These are phyloP conservation scores for Lodderomyces metapsilosis DNA, from an alignment of 1,139 yeast species.

Conservation along the genomic window DNA sequence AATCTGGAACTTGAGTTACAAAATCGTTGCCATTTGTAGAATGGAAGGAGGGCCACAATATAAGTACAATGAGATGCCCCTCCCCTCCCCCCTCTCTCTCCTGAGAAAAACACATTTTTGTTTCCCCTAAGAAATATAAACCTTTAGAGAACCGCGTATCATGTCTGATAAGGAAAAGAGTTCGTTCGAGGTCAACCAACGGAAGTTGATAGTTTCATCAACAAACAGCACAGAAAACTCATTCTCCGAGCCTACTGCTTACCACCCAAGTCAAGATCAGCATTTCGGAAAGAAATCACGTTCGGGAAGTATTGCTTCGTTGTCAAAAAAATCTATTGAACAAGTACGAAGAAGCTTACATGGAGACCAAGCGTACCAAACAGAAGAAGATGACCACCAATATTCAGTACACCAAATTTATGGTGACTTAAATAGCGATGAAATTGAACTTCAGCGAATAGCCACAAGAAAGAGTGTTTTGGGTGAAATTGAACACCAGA, in stretches of 20 bases:
- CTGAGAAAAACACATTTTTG: background rate
- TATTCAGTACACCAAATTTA: conserved; percentile 35
- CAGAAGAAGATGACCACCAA: conserved; percentile 8
- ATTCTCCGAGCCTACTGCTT: conserved; percentile 2
- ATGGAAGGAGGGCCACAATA: background rate
- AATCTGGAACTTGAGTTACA: background rate
- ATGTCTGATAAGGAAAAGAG: conserved; percentile 10
- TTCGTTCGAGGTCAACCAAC: conserved; percentile 10
- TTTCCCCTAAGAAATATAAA: too few relatives aligned
- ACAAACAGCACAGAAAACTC: conserved; percentile 6
- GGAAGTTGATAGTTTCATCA: conserved; percentile 13
- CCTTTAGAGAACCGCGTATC: too few relatives aligned
- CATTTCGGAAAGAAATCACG: conserved; percentile 8
- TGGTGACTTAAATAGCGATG: conserved; percentile 31
- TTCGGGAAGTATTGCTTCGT: conserved; percentile 11
- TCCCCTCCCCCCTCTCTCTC: background rate
- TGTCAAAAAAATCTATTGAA: conserved; percentile 16
- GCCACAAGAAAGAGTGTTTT: conserved; percentile 40
- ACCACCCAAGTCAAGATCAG: conserved; percentile 13
- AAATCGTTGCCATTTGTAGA: background rate
- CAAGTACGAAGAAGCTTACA: conserved; percentile 14
- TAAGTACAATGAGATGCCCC: conserved; percentile 1
- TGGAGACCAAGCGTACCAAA: conserved; percentile 10
- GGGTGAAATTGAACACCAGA: conserved; percentile 29
- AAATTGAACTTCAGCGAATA: conserved; percentile 34